A percentile compares a stretch with the other conserved stretches of the same genome.
Conservation (phyloP, 2,329 filamentous ascomycete genomes). For the Diplocarpon rosae region DNA sequence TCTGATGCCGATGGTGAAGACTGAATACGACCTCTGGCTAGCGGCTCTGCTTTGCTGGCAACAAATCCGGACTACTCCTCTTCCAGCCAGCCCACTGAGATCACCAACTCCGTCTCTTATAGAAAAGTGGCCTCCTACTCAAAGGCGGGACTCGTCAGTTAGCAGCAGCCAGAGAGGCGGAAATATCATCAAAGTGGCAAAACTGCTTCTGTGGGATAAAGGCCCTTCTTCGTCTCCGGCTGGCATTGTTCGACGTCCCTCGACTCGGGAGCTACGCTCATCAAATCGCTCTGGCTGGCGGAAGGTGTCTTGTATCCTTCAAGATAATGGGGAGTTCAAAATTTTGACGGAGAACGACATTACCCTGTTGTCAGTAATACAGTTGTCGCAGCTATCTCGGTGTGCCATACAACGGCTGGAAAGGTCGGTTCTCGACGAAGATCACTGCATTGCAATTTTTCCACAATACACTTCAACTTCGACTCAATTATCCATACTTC, state of each 20-base stretch:
- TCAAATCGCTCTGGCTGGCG: constrained; percentile 57
- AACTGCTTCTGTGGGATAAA: constrained; percentile 85
- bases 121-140: constrained; percentile 24
- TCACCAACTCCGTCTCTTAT: constrained; percentile 7
- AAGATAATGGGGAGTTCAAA: constrained; percentile 91
- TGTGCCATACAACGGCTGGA: constrained; percentile 87
- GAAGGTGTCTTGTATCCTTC: constrained; percentile 80
- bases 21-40: constrained; percentile 69
- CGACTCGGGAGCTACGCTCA: constrained; percentile 44
- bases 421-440: constrained; percentile 79
- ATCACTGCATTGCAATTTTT: constrained; percentile 91
- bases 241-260: constrained; percentile 40
- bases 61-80: constrained; percentile 47
- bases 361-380: constrained; percentile 68
- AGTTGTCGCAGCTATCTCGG: constrained; percentile 78
- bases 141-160: constrained; percentile 35
- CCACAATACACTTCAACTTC: constrained; percentile 76
- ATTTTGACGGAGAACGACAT: constrained; percentile 80
- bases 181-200: constrained; percentile 90
- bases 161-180: constrained; percentile 53
- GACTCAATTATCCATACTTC: constrained; percentile 61
- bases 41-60: constrained; percentile 76
- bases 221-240: constrained; percentile 42
- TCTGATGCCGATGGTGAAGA: constrained; percentile 50
- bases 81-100: constrained; percentile 14